phyloP scores from a whole-genome alignment of 73 alveolate genomes.

The Blepharisma stoltei region DNA sequence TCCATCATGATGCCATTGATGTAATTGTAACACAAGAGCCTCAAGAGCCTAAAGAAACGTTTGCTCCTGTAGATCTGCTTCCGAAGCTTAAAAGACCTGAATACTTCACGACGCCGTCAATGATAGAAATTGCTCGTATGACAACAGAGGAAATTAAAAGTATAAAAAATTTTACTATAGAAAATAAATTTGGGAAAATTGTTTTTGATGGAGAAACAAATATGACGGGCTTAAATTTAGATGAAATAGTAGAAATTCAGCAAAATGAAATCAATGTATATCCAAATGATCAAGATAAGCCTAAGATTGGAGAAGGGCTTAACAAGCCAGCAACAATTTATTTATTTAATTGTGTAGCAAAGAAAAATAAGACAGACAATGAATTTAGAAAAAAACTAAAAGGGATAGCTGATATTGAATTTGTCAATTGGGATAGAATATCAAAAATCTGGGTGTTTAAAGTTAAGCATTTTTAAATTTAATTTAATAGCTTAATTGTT shows the following conservation, averaged over 20 bases:
- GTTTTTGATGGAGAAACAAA: conserved; percentile 24
- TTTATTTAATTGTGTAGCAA: too few species aligned
- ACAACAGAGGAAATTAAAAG: neutral
- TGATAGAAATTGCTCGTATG: conserved; percentile 9
- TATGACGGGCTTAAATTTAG: neutral
- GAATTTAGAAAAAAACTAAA: too few species aligned
- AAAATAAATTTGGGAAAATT: neutral
- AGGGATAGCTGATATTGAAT: too few species aligned
- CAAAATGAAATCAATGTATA: neutral
- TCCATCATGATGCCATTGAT: neutral
- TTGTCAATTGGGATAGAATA: too few species aligned
- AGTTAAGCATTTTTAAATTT: too few species aligned
- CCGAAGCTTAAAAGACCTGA: neutral
- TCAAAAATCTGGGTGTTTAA: too few species aligned
- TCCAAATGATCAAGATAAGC: conserved; percentile 28
- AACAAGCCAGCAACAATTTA: conserved; percentile 8
- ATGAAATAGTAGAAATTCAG: neutral
- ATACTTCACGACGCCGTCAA: neutral
- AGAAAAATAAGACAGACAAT: too few species aligned
- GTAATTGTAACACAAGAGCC: too few species aligned
- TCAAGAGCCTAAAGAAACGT: too few species aligned
- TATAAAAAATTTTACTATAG: neutral
- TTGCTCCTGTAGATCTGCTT: neutral
- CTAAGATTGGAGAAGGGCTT: conserved; percentile 8
- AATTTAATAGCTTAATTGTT: too few species aligned